Percentiles rank a stretch among this genome's conserved stretches.
These are phyloP conservation scores for Chlorella ohadii DNA, from an alignment of 139 green algal species.

Conservation along the genomic window DNA sequence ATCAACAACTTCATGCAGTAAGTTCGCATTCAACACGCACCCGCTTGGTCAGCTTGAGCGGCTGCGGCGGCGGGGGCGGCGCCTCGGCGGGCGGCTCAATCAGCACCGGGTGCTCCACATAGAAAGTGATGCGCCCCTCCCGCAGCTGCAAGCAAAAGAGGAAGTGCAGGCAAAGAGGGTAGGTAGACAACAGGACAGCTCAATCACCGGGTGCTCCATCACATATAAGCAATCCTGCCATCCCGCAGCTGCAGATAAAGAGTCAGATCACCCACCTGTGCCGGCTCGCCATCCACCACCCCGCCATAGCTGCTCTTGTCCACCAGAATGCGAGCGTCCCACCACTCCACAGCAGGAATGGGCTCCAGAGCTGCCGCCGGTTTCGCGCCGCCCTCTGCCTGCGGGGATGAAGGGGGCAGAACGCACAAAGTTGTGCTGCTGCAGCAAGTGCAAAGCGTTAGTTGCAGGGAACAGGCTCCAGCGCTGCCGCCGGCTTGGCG, in stretches of 20 bases:
- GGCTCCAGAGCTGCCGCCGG: constrained; percentile 21
- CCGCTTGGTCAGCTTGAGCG: constrained; percentile 85
- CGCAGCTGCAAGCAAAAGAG: neutral
- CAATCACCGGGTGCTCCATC: neutral
- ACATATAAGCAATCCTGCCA: neutral
- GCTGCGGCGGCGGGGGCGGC: constrained; percentile 77
- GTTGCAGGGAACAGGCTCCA: too few relatives aligned
- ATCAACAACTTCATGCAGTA: too few relatives aligned
- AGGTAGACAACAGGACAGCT: neutral
- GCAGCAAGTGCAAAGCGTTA: too few relatives aligned
- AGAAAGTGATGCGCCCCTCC: constrained; percentile 66
- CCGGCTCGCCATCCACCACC: constrained; percentile 15
- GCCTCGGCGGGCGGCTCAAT: constrained; percentile 91
- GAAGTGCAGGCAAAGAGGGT: neutral
- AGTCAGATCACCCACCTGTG: neutral
- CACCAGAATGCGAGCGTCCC: constrained; percentile 74
- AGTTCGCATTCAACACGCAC: constrained; percentile 22
- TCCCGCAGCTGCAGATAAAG: neutral
- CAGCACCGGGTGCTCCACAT: constrained; percentile 88
- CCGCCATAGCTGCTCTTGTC: constrained; percentile 62
- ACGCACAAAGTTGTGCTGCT: too few relatives aligned
- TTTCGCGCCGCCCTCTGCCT: neutral
- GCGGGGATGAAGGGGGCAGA: neutral
- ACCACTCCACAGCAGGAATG: constrained; percentile 89
- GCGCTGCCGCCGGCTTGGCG: too few relatives aligned